These are phyloP conservation scores for Erythrobasidium yunnanense DNA, from an alignment of 768 basidiomycete species.

Conservation along the genomic window DNA sequence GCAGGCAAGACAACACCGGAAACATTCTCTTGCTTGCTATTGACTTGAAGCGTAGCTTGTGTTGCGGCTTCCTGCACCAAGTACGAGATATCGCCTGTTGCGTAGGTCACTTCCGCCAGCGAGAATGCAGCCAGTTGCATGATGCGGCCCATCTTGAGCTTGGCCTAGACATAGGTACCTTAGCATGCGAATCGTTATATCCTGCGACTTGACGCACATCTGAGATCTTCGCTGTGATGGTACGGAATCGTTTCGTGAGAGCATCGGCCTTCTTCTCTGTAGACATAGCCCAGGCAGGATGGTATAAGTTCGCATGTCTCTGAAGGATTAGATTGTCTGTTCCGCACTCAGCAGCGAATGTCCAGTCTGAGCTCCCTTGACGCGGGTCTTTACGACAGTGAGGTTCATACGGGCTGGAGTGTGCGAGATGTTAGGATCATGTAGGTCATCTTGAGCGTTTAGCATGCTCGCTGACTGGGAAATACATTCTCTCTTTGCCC, in stretches of 20 bases:
- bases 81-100: slow-evolving; percentile 87
- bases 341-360: slow-evolving; percentile 13
- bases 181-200: no score
- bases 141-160: slow-evolving; percentile 95
- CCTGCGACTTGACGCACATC: no score
- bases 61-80: slow-evolving; percentile 94
- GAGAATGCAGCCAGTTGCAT: slow-evolving; percentile 99
- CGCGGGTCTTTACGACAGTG: slow-evolving; percentile 20
- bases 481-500: slow-evolving; percentile 22
- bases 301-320: no score
- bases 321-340: no score
- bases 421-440: no score
- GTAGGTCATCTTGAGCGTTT: no score
- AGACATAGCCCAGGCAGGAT: no score
- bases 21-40: slow-evolving; percentile 93
- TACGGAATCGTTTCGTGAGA: slow-evolving; percentile 81
- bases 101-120: slow-evolving; percentile 95
- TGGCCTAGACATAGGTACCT: no score
- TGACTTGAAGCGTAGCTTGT: slow-evolving; percentile 79
- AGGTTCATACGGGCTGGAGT: slow-evolving; percentile 26
- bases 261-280: slow-evolving; percentile 98
- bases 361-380: slow-evolving; percentile 27
- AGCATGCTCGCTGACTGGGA: slow-evolving; percentile 3
- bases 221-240: slow-evolving; percentile 91
- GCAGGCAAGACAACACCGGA: slow-evolving; percentile 91